phyloP scores from a whole-genome alignment of 257 asterid species.

The Schizonepeta tenuifolia region DNA sequence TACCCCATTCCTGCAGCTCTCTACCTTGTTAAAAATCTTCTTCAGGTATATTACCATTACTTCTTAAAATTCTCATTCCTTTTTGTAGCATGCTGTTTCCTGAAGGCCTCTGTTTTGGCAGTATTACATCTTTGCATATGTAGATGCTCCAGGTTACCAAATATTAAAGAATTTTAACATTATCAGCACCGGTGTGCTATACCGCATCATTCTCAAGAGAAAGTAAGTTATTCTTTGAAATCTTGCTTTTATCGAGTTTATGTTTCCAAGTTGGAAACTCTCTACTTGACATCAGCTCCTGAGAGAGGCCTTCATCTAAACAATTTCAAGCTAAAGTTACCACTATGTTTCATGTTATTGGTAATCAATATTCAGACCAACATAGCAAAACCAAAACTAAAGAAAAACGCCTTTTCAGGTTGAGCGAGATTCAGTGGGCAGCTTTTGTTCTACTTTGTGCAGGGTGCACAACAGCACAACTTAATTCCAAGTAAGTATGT shows the following conservation, averaged over 20 bases:
- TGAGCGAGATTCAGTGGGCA: conserved; percentile 97
- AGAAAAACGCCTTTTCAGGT: conserved; percentile 49
- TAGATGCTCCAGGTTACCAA: conserved; percentile 99
- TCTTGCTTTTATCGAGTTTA: conserved; percentile 27
- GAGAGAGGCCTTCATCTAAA: conserved; percentile 12
- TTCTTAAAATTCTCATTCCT: conserved; percentile 19
- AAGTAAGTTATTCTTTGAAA: conserved; percentile 56
- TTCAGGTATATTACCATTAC: conserved; percentile 65
- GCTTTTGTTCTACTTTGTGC: conserved; percentile 94
- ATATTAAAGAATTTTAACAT: conserved; percentile 93
- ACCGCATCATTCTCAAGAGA: conserved; percentile 88
- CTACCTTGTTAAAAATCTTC: conserved; percentile 92
- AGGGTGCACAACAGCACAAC: conserved; percentile 99
- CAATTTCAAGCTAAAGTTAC: neutral
- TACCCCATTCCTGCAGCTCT: conserved; percentile 98
- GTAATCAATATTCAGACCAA: conserved; percentile 2
- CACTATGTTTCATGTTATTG: conserved; percentile 18
- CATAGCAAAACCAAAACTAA: conserved; percentile 24
- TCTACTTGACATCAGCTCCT: conserved; percentile 12
- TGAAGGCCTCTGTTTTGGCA: conserved; percentile 49
- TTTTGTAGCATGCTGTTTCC: conserved; percentile 30
- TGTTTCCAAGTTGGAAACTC: conserved; percentile 15
- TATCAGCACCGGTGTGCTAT: conserved; percentile 93
- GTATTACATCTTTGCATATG: conserved; percentile 97
- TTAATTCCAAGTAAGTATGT: conserved; percentile 89